Evolutionary conservation across 208 protist genomes (phyloP).

Genomic region (Acanthamoeba culbertsoni): DNA sequence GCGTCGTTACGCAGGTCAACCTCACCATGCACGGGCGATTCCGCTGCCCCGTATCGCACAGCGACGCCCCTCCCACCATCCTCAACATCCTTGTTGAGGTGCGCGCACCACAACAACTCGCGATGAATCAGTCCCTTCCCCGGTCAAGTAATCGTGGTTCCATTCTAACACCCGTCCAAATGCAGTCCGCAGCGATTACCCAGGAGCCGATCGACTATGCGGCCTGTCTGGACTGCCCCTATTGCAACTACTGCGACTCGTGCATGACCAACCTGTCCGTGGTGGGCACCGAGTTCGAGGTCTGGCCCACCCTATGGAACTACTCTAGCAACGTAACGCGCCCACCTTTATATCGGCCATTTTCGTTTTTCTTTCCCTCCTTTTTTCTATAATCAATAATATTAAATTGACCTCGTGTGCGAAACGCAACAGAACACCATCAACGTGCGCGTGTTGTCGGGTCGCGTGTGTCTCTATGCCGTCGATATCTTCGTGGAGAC

Average conservation of each 20-base stretch:
- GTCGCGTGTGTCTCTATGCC: neutral
- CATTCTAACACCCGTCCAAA: neutral
- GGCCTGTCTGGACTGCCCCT: neutral
- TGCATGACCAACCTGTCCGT: neutral
- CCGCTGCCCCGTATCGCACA: neutral
- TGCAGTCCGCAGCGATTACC: neutral
- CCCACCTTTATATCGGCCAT: neutral
- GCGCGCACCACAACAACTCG: neutral
- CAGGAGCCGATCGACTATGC: conserved; percentile 1
- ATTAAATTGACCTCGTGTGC: neutral
- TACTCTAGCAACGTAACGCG: neutral
- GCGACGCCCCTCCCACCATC: neutral
- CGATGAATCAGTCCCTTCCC: neutral
- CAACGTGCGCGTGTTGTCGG: neutral
- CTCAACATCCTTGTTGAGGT: conserved; percentile 32
- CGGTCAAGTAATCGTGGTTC: neutral
- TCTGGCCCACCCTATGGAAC: neutral
- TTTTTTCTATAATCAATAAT: neutral
- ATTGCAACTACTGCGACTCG: neutral
- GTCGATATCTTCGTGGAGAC: conserved; percentile 33
- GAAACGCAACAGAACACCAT: neutral
- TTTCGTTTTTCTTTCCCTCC: neutral
- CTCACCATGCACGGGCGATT: conserved; percentile 50
- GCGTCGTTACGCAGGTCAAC: conserved; percentile 51
- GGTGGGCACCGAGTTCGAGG: conserved; percentile 40